Conservation (phyloP, 1,139 yeast genomes). For the Kurtzmaniella natalensis region DNA sequence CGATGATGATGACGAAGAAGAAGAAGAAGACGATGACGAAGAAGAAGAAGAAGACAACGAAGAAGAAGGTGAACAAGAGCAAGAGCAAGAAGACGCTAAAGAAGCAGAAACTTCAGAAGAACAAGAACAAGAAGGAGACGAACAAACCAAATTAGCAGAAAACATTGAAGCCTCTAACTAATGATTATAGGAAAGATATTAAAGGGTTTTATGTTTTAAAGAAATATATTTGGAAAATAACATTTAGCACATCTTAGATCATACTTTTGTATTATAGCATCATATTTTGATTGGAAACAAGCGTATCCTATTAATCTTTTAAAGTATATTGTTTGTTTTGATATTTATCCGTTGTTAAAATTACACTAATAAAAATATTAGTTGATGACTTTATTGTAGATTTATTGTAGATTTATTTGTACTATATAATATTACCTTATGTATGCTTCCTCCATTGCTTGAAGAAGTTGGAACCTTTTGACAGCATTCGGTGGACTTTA, state of each 20-base stretch:
- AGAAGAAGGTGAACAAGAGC: constrained; percentile 6
- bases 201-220: no score
- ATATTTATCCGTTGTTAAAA: no score
- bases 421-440: no score
- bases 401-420: no score
- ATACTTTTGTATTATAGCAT: constrained; percentile 4
- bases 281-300: neutral
- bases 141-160: neutral
- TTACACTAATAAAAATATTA: no score
- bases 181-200: no score
- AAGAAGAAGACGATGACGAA: constrained; percentile 11
- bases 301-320: no score
- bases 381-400: no score
- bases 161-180: neutral
- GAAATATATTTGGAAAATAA: neutral
- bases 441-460: neutral
- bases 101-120: constrained; percentile 2
- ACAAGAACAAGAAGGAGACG: constrained; percentile 2
- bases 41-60: constrained; percentile 8
- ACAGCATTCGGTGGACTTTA: neutral
- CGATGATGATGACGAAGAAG: constrained; percentile 16
- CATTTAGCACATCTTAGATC: constrained; percentile 3
- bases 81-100: constrained; percentile 1
- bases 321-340: no score
- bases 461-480: neutral